phyloP scores from a whole-genome alignment of 495 filamentous ascomycete species.

The Penicillium salamii region DNA sequence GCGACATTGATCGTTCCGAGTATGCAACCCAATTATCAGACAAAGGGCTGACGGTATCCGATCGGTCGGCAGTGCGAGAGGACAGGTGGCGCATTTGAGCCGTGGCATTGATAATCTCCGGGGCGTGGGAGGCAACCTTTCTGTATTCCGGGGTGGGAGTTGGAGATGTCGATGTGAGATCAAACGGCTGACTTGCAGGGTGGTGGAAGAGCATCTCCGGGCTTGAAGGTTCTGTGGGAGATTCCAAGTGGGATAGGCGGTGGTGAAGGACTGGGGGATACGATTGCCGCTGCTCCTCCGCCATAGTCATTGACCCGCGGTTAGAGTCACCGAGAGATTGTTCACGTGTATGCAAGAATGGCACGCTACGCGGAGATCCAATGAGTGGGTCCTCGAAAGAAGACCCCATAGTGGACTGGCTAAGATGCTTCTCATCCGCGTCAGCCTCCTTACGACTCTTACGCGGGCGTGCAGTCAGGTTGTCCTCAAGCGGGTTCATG shows the following conservation, averaged over 20 bases:
- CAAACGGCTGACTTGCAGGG: slow-evolving; percentile 20
- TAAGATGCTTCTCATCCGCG: slow-evolving; percentile 52
- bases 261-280: slow-evolving; percentile 19
- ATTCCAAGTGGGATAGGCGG: slow-evolving; percentile 31
- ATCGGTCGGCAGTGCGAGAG: slow-evolving; percentile 28
- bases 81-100: slow-evolving; percentile 18
- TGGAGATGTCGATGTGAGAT: slow-evolving; percentile 25
- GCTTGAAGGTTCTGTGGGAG: slow-evolving; percentile 41
- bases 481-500: slow-evolving; percentile 86
- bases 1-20: slow-evolving; percentile 52
- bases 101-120: slow-evolving; percentile 17
- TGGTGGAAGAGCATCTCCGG: slow-evolving; percentile 31
- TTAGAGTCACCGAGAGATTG: slow-evolving; percentile 45
- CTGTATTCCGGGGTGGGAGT: slow-evolving; percentile 25
- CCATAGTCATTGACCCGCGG: slow-evolving; percentile 28
- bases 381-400: slow-evolving; percentile 59
- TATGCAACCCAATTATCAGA: slow-evolving; percentile 63
- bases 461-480: slow-evolving; percentile 73
- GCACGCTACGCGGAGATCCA: slow-evolving; percentile 57
- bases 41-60: slow-evolving; percentile 36
- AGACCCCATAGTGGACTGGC: slow-evolving; percentile 53
- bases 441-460: slow-evolving; percentile 72
- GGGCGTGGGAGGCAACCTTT: slow-evolving; percentile 18
- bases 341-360: slow-evolving; percentile 72
- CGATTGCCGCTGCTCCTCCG: slow-evolving; percentile 21